Evolutionary conservation across 139 green algal genomes (phyloP).

Genomic region (Nannochloris sp.): DNA sequence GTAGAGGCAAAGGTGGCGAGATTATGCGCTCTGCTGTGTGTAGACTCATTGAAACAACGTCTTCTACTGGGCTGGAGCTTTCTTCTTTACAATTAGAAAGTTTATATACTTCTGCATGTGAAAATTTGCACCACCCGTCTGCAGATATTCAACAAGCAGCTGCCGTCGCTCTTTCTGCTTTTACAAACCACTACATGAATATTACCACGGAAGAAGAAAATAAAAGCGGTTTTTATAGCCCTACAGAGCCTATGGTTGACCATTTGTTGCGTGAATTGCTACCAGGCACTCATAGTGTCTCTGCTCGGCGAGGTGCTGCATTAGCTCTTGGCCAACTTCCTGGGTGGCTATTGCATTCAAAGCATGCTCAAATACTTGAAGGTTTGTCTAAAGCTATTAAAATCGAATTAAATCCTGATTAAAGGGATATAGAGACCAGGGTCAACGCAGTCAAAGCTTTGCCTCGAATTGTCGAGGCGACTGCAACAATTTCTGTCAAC

Average conservation of each 20-base stretch:
- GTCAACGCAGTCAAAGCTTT: conserved; percentile 57
- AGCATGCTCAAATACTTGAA: conserved; percentile 26
- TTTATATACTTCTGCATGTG: conserved; percentile 52
- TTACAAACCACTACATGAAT: conserved; percentile 30
- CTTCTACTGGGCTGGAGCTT: conserved; percentile 32
- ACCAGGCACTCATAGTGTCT: not conserved
- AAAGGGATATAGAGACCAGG: conserved; percentile 63
- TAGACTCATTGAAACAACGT: conserved; percentile 28
- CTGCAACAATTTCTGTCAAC: not conserved
- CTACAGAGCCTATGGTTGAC: conserved; percentile 6
- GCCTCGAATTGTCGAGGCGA: conserved; percentile 15
- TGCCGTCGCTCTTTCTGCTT: conserved; percentile 47
- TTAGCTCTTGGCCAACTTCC: conserved; percentile 19
- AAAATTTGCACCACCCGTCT: conserved; percentile 70
- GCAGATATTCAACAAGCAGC: conserved; percentile 55
- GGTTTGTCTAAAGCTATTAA: conserved; percentile 14
- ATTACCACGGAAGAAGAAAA: not conserved
- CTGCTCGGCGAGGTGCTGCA: conserved; percentile 19
- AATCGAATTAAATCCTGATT: conserved; percentile 48
- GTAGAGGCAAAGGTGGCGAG: conserved; percentile 85
- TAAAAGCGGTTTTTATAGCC: not conserved
- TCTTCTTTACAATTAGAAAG: conserved; percentile 25
- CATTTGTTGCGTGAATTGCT: not conserved
- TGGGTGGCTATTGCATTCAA: not conserved
- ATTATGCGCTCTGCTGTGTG: conserved; percentile 76